Evolutionary conservation across 2,329 filamentous ascomycete genomes (phyloP).

Genomic region (Exophiala alcalophila): DNA sequence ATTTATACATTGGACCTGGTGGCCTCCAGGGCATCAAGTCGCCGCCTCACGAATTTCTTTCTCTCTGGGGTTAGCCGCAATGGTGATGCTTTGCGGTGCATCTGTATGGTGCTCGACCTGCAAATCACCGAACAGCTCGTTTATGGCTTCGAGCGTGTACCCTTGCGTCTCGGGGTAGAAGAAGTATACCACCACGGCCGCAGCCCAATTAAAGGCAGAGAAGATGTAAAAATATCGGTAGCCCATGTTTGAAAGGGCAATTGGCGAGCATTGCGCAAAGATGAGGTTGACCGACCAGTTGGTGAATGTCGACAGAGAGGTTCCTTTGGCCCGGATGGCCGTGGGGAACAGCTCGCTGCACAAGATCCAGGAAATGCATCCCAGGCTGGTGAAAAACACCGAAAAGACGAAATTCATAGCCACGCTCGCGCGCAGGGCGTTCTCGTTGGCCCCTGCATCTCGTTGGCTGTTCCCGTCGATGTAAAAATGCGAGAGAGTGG

Average conservation of each 20-base stretch:
- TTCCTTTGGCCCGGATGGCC: constrained; percentile 43
- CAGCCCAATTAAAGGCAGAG: constrained; percentile 49
- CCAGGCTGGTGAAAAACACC: constrained; percentile 44
- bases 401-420: constrained; percentile 50
- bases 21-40: no score
- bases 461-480: constrained; percentile 29
- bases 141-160: constrained; percentile 35
- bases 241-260: constrained; percentile 42
- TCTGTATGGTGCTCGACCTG: not conserved
- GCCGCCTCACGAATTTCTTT: not conserved
- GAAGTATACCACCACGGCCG: constrained; percentile 37
- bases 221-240: constrained; percentile 53
- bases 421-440: constrained; percentile 45
- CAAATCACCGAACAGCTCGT: constrained; percentile 32
- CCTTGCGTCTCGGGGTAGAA: constrained; percentile 37
- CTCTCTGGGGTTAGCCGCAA: not conserved
- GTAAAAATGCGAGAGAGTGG: constrained; percentile 40
- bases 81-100: not conserved
- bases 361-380: constrained; percentile 49
- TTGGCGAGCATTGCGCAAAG: constrained; percentile 51
- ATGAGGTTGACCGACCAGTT: constrained; percentile 49
- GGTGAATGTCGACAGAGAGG: constrained; percentile 45
- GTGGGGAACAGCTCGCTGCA: constrained; percentile 49
- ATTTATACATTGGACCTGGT: no score
- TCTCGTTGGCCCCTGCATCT: constrained; percentile 29